phyloP scores from a whole-genome alignment of 2,329 filamentous ascomycete species.

The Botryotinia globosa region DNA sequence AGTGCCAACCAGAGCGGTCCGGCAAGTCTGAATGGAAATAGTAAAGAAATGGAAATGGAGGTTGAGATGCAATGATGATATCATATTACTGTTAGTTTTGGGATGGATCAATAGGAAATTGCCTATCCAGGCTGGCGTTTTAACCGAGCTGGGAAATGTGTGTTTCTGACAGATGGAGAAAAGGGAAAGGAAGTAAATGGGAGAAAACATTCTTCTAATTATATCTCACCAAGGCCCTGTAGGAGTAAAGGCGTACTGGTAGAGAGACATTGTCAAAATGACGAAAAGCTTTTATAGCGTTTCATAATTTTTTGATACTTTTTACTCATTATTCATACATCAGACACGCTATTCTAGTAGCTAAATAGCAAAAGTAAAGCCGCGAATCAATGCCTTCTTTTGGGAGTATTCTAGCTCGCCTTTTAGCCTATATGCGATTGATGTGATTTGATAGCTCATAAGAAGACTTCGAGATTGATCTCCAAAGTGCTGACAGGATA shows the following conservation, averaged over 20 bases:
- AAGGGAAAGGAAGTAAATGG: background rate
- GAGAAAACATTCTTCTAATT: background rate
- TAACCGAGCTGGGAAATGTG: background rate
- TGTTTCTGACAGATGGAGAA: background rate
- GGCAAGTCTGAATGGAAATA: slow-evolving; percentile 14
- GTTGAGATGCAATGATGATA: slow-evolving; percentile 48
- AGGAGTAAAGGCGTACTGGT: slow-evolving; percentile 27
- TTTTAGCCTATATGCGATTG: background rate
- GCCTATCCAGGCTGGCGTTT: slow-evolving; percentile 14
- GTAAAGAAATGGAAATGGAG: slow-evolving; percentile 46
- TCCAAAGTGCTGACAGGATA: slow-evolving; percentile 93
- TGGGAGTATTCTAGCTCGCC: background rate
- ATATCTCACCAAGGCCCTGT: slow-evolving; percentile 26
- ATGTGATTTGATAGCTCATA: slow-evolving; percentile 49
- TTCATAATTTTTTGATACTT: slow-evolving; percentile 10
- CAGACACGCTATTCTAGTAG: slow-evolving; percentile 27
- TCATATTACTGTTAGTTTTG: background rate
- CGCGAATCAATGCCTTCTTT: background rate
- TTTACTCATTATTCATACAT: slow-evolving; percentile 27
- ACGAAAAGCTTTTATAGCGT: background rate
- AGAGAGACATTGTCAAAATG: slow-evolving; percentile 12
- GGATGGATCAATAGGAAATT: slow-evolving; percentile 1
- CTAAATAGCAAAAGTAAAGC: slow-evolving; percentile 2
- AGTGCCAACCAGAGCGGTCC: slow-evolving; percentile 33
- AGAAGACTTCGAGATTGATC: slow-evolving; percentile 90